Evolutionary conservation across 2,329 filamentous ascomycete genomes (phyloP).

Genomic region (Aulographum hederae): DNA sequence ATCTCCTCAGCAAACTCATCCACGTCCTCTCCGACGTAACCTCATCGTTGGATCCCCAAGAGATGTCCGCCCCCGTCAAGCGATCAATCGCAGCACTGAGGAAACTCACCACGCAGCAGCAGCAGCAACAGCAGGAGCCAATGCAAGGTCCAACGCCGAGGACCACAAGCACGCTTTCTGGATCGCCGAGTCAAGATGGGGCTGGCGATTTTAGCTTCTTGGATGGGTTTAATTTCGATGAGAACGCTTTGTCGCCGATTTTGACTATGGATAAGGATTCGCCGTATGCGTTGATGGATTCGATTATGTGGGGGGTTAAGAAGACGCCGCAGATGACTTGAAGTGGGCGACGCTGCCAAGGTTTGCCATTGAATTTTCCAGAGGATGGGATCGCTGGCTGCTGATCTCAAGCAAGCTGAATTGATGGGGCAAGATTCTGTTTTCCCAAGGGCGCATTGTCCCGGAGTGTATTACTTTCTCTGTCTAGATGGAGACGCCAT

Average conservation of each 20-base stretch:
- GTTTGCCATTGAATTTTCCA: too few species aligned
- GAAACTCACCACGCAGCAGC: slow-evolving; percentile 19
- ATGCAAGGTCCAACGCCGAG: slow-evolving; percentile 3
- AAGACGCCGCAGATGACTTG: too few species aligned
- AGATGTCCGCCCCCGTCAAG: slow-evolving; percentile 28
- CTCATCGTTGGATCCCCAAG: slow-evolving; percentile 25
- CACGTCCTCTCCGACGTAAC: slow-evolving; percentile 27
- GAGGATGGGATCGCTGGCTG: too few species aligned
- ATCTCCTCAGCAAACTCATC: slow-evolving; percentile 26
- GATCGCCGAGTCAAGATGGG: not conserved
- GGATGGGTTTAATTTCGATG: slow-evolving; percentile 8
- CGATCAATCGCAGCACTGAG: slow-evolving; percentile 26
- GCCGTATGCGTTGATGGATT: slow-evolving; percentile 30
- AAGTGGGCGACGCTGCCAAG: too few species aligned
- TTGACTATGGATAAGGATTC: slow-evolving; percentile 22
- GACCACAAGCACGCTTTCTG: not conserved
- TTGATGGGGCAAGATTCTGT: too few species aligned
- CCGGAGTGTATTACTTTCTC: too few species aligned
- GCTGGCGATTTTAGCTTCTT: not conserved
- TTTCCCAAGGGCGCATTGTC: too few species aligned
- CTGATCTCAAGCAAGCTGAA: too few species aligned
- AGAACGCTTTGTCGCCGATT: slow-evolving; percentile 13
- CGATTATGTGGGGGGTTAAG: slow-evolving; percentile 26
- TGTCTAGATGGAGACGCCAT: too few species aligned
- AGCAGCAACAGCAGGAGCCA: not conserved